These are phyloP conservation scores for Pelargonium cotyledonis DNA, from an alignment of 441 rosid genomes.

Conservation along the genomic window DNA sequence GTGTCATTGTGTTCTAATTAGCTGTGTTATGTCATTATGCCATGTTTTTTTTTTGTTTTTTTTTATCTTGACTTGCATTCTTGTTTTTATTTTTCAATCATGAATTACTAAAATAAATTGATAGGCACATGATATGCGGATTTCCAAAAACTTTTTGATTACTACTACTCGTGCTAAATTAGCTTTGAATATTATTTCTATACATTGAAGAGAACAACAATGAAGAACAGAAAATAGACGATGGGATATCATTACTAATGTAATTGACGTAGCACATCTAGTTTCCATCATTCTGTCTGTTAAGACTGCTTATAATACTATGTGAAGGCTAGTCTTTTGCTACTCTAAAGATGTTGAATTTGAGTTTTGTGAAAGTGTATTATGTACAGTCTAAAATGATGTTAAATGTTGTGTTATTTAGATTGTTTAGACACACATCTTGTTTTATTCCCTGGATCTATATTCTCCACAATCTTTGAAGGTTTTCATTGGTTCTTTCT, in stretches of 20 bases:
- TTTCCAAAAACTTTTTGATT: too few relatives aligned
- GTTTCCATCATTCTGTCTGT: too few relatives aligned
- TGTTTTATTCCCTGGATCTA: not conserved
- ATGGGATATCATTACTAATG: not conserved
- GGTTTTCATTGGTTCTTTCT: not conserved
- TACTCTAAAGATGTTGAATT: too few relatives aligned
- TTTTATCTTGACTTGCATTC: not conserved
- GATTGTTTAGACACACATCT: too few relatives aligned
- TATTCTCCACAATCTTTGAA: not conserved
- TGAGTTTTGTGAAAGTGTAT: too few relatives aligned
- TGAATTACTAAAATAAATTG: not conserved
- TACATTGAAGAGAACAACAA: not conserved
- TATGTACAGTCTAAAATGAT: too few relatives aligned
- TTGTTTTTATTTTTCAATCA: not conserved
- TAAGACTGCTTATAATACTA: too few relatives aligned
- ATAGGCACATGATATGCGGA: not conserved
- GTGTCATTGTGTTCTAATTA: not conserved
- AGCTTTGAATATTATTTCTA: too few relatives aligned
- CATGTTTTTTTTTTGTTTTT: too few relatives aligned
- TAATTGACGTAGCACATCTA: not conserved
- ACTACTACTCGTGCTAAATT: too few relatives aligned
- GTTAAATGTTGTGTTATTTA: too few relatives aligned
- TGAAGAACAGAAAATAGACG: not conserved
- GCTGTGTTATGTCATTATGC: not conserved
- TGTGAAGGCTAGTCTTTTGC: too few relatives aligned